Evolutionary conservation across 768 basidiomycete genomes (phyloP), one percentile per base, ranked within the genome.

Genomic region (Harrya chromipes): DNA sequence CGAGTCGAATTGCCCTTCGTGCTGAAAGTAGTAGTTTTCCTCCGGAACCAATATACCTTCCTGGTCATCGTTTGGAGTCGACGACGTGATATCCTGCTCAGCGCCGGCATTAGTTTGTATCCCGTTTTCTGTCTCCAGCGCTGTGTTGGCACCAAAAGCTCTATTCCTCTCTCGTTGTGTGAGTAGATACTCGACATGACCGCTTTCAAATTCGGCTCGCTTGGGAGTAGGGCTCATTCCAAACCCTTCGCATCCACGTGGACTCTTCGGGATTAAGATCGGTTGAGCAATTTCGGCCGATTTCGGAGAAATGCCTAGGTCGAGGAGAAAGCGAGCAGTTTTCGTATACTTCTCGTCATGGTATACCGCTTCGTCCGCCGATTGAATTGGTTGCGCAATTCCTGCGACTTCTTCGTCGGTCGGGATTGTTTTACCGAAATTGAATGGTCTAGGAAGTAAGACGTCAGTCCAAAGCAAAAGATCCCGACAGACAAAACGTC

Each of bases 381-480:
- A 37, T 20, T 40, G 50, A 35, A 58, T 54, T n/a, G 56, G 33
- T 34, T 45, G 50, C 4, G 49, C 54, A 9, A 69, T 44, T 34
- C 47, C 43, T 20, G 49, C 46, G n/a, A 67, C 61, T n/a, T 67
- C 65, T 39, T 68, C 67, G 17, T 68, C 52, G 5, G 69, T 67
- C 19, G 69, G 67, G 8, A 70, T 60, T 10, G 46, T 45, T 41
- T 57, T 59, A 19, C 73, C 67, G 11, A 71, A 70, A 16, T 74
- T 79, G 58, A 82, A 83, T 5, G 82, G 76, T 40, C 83, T 70
- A 41, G 14, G 14, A 50, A 13, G 52, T 40, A 31, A 57, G 38
- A 34, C n/a, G 16, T 52, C n/a, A n/a, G 8, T 10, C 50, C 29
- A 29, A 35, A 11, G 20, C 17, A 29, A 42, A 49, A 12, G 27